phyloP scores from a whole-genome alignment of 371 early-diverging fungal genomes.

The Rhizopus sp. region DNA sequence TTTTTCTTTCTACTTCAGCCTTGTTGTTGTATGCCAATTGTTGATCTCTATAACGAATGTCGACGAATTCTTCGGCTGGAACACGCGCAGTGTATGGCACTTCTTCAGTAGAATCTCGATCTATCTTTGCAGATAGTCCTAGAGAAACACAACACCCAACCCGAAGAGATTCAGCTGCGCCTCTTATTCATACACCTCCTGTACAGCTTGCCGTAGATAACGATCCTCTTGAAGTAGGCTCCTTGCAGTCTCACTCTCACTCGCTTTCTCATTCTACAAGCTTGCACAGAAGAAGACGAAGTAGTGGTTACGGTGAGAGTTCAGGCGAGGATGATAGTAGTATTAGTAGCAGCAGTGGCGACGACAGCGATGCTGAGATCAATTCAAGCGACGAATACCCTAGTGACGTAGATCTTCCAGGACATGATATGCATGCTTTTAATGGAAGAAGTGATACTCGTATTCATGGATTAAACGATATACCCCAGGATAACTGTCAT shows the following conservation, averaged over 20 bases:
- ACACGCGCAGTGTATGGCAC: constrained; percentile 44
- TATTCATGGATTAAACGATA: constrained; percentile 18
- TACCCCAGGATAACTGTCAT: constrained; percentile 13
- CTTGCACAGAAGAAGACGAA: constrained; percentile 25
- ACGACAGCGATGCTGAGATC: constrained; percentile 24
- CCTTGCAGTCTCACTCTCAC: neutral
- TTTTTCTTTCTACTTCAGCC: constrained; percentile 7
- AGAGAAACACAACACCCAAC: constrained; percentile 5
- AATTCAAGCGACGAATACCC: constrained; percentile 36
- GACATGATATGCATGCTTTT: constrained; percentile 23
- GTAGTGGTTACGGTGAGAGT: constrained; percentile 15
- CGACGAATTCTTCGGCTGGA: constrained; percentile 41
- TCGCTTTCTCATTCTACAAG: constrained; percentile 12
- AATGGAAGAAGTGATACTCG: constrained; percentile 17
- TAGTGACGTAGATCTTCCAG: constrained; percentile 6
- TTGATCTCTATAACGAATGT: constrained; percentile 35
- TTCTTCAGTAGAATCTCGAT: constrained; percentile 24
- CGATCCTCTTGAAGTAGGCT: constrained; percentile 10
- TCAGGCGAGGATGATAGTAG: constrained; percentile 1
- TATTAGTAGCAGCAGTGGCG: neutral
- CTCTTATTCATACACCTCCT: constrained; percentile 44
- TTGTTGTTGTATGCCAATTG: constrained; percentile 16
- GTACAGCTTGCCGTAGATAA: constrained; percentile 6
- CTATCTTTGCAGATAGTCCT: neutral
- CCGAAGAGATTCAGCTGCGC: constrained; percentile 50